Conservation (phyloP, 371 early-diverging fungal species). For the Syncephalis plumigaleata region DNA sequence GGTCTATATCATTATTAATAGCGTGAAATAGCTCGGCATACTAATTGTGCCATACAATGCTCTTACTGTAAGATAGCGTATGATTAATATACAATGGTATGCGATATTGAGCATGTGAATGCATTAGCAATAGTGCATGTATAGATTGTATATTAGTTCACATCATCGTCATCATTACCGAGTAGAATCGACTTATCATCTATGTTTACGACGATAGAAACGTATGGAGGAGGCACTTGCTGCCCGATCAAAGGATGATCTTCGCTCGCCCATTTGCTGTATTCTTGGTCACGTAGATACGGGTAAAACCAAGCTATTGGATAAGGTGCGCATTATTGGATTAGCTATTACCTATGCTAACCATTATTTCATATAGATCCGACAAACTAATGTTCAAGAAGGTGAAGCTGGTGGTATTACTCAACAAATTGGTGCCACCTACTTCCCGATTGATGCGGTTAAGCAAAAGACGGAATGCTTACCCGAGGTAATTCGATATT, state of each 20-base stretch:
- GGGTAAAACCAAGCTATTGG: constrained; percentile 97
- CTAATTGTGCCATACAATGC: too few species aligned
- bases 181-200: constrained; percentile 3
- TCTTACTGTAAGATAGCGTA: too few species aligned
- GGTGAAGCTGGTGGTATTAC: constrained; percentile 99
- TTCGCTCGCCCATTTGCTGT: constrained; percentile 98
- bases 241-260: constrained; percentile 67
- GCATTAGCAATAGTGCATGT: constrained; percentile 28
- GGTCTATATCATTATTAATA: too few species aligned
- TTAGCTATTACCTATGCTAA: too few species aligned
- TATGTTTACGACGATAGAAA: constrained; percentile 14
- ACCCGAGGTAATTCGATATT: constrained; percentile 5
- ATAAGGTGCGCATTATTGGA: constrained; percentile 32
- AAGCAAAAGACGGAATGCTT: constrained; percentile 76
- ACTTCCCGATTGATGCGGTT: constrained; percentile 95
- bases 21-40: too few species aligned
- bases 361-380: constrained; percentile 30
- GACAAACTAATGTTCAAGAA: constrained; percentile 99
- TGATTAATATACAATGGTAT: too few species aligned
- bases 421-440: constrained; percentile 99
- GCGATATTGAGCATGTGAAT: too few species aligned
- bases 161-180: constrained; percentile 3
- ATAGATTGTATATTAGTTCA: too few species aligned
- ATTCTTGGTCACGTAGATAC: constrained; percentile 99
- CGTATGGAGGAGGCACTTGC: constrained; percentile 65